Evolutionary conservation across 2,329 filamentous ascomycete species (phyloP).

Genomic region (Ceratocystis colombiana): DNA sequence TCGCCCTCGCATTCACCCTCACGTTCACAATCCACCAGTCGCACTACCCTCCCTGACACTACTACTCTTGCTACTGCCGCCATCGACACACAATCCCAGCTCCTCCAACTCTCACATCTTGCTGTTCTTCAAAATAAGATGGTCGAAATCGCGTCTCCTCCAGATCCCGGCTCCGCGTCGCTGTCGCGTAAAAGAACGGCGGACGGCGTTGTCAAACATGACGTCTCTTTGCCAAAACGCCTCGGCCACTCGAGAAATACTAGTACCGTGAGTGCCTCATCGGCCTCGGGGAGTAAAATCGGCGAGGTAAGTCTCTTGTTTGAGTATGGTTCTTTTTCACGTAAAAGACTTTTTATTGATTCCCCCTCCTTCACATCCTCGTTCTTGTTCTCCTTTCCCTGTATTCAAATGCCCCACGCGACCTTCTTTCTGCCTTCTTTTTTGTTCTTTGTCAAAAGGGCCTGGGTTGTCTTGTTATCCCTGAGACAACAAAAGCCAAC

Average conservation of each 20-base stretch:
- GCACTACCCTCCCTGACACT: slow-evolving; percentile 4
- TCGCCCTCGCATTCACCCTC: slow-evolving; percentile 8
- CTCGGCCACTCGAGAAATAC: slow-evolving; percentile 56
- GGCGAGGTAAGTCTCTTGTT: slow-evolving; percentile 41
- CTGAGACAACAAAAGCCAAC: slow-evolving; percentile 1
- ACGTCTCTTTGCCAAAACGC: slow-evolving; percentile 28
- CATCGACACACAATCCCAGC: slow-evolving; percentile 33
- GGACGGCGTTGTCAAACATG: slow-evolving; percentile 53
- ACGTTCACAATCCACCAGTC: slow-evolving; percentile 25
- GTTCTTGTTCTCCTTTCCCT: slow-evolving; percentile 7
- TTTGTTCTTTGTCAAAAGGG: neutral
- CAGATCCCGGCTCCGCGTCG: slow-evolving; percentile 28
- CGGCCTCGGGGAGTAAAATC: slow-evolving; percentile 54
- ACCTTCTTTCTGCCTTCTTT: slow-evolving; percentile 12
- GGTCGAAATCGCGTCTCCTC: slow-evolving; percentile 31
- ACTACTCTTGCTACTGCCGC: slow-evolving; percentile 31
- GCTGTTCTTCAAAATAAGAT: slow-evolving; percentile 42
- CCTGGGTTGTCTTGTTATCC: neutral
- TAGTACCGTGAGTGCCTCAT: slow-evolving; percentile 50
- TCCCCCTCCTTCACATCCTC: neutral
- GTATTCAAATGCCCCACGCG: neutral
- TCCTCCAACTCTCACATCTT: slow-evolving; percentile 44
- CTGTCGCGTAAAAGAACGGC: slow-evolving; percentile 54
- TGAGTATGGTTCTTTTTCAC: neutral
- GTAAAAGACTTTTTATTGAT: neutral